Evolutionary conservation across 768 basidiomycete species (phyloP).

Genomic region (Pisolithus marmoratus): DNA sequence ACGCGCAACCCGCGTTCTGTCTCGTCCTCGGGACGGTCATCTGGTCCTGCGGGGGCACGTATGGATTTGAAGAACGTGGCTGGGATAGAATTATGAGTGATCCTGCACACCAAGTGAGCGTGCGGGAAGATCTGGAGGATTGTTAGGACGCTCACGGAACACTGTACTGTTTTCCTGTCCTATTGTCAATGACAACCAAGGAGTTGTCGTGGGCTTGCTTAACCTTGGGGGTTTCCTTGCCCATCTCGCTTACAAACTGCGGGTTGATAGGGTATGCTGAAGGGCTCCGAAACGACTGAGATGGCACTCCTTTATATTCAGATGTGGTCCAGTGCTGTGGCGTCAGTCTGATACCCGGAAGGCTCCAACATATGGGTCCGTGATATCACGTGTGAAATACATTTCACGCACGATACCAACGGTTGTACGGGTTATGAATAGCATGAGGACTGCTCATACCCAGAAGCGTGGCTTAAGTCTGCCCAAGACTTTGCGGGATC

Average conservation of each 20-base stretch:
- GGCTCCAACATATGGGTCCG: not conserved
- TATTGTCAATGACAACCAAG: conserved; percentile 75
- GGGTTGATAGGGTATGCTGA: not conserved
- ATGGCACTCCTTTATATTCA: not conserved
- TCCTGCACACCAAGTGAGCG: conserved; percentile 37
- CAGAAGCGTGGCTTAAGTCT: conserved; percentile 16
- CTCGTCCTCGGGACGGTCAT: conserved; percentile 76
- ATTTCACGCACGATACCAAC: too few species aligned
- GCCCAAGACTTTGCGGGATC: conserved; percentile 24
- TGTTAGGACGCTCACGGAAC: conserved; percentile 52
- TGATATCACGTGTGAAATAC: conserved; percentile 11
- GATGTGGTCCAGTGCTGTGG: not conserved
- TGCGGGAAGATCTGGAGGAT: not conserved
- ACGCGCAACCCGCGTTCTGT: conserved; percentile 77
- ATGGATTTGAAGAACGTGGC: conserved; percentile 81
- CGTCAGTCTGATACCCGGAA: not conserved
- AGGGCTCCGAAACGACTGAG: too few species aligned
- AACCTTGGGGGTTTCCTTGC: conserved; percentile 16
- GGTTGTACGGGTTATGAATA: not conserved
- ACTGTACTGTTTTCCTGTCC: conserved; percentile 73
- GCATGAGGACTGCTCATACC: conserved; percentile 11
- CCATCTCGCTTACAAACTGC: conserved; percentile 13
- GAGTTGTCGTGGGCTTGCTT: conserved; percentile 18
- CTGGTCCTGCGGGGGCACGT: conserved; percentile 47
- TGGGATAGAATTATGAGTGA: conserved; percentile 71